Percentiles rank a stretch among this genome's conserved stretches.
phyloP scores from a whole-genome alignment of 148 eudicot genomes.

The Chenopodium berlandieri region DNA sequence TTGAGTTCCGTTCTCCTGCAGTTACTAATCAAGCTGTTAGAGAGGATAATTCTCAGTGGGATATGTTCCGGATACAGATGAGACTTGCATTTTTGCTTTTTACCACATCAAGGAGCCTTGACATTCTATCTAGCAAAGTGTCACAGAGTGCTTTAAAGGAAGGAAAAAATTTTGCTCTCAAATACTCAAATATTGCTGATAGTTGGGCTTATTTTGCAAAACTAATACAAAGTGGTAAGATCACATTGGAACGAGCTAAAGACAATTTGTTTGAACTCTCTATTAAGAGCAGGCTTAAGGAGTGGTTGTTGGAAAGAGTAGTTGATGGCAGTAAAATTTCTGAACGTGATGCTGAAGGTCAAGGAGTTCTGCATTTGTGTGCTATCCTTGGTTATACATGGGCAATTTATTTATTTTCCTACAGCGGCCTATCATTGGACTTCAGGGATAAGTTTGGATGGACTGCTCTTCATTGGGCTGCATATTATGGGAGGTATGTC shows the following conservation, averaged over 20 bases:
- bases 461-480: slow-evolving; percentile 99
- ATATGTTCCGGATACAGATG: slow-evolving; percentile 61
- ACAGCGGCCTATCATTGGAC: slow-evolving; percentile 80
- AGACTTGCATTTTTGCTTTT: slow-evolving; percentile 84
- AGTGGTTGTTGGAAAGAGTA: slow-evolving; percentile 86
- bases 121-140: slow-evolving; percentile 47
- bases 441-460: slow-evolving; percentile 91
- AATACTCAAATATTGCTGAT: slow-evolving; percentile 50
- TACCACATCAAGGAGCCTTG: slow-evolving; percentile 69
- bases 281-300: slow-evolving; percentile 66
- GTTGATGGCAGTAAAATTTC: slow-evolving; percentile 51
- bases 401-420: slow-evolving; percentile 74
- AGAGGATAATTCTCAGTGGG: slow-evolving; percentile 48
- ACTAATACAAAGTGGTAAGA: slow-evolving; percentile 42
- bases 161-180: slow-evolving; percentile 58
- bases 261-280: slow-evolving; percentile 69
- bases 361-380: slow-evolving; percentile 93
- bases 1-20: slow-evolving; percentile 62
- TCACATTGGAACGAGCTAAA: slow-evolving; percentile 64
- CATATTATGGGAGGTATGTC: slow-evolving; percentile 79
- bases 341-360: slow-evolving; percentile 82
- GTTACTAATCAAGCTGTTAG: slow-evolving; percentile 17
- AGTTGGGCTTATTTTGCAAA: slow-evolving; percentile 55
- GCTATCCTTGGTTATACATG: slow-evolving; percentile 89
- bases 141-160: slow-evolving; percentile 52